These are phyloP conservation scores for Dioscorea zingiberensis DNA, from an alignment of 106 monocot species.

Conservation along the genomic window DNA sequence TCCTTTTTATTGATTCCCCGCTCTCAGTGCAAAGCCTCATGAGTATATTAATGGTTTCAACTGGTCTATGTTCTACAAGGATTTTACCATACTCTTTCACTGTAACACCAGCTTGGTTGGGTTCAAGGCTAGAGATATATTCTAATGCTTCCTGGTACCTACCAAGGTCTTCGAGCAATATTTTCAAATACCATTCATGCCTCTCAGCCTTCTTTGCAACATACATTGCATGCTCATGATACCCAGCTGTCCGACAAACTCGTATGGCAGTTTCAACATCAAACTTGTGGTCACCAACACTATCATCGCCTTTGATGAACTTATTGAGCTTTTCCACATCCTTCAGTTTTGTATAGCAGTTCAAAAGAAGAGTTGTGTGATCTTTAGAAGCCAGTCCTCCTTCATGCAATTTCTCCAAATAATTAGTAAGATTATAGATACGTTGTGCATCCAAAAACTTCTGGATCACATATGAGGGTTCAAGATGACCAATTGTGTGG, in stretches of 20 bases:
- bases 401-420: constrained; percentile 87
- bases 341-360: constrained; percentile 97
- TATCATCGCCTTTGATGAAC: constrained; percentile 88
- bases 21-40: constrained; percentile 62
- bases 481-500: constrained; percentile 85
- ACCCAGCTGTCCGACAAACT: constrained; percentile 95
- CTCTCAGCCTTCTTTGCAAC: constrained; percentile 87
- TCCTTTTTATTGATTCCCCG: constrained; percentile 26
- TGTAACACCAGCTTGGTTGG: constrained; percentile 78
- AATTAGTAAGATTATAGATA: too few relatives aligned
- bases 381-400: constrained; percentile 86
- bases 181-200: constrained; percentile 94
- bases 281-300: constrained; percentile 69
- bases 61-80: constrained; percentile 77
- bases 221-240: constrained; percentile 97
- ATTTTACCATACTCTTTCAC: constrained; percentile 94
- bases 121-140: constrained; percentile 81
- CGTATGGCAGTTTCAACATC: constrained; percentile 99
- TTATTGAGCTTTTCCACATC: constrained; percentile 96
- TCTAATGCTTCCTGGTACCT: constrained; percentile 76
- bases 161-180: constrained; percentile 91
- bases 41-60: constrained; percentile 67
- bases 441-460: constrained; percentile 96
- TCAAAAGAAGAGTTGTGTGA: constrained; percentile 91
- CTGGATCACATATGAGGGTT: constrained; percentile 98